Evolutionary conservation across 352 stramenopile genomes (phyloP).

Genomic region (Pythium dissotocum): DNA sequence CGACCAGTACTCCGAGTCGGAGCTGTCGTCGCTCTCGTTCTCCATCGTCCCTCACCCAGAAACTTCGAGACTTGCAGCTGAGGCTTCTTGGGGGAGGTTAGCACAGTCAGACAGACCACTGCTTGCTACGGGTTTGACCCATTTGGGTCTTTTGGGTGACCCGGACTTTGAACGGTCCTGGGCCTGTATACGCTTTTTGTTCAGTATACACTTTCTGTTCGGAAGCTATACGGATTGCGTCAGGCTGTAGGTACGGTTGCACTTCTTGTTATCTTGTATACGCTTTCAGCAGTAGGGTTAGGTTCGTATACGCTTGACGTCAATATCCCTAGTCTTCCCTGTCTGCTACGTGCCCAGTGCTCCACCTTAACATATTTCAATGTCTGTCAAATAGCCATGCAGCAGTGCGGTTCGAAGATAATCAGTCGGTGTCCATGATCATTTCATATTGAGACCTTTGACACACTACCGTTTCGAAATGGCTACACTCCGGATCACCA

Average conservation of each 20-base stretch:
- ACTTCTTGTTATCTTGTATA: conserved; percentile 7
- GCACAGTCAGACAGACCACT: neutral
- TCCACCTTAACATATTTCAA: too few species aligned
- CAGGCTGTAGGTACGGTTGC: too few species aligned
- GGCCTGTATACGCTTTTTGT: neutral
- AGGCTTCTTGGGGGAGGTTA: neutral
- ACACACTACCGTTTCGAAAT: too few species aligned
- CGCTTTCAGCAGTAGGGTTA: conserved; percentile 9
- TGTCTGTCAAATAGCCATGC: too few species aligned
- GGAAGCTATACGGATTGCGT: too few species aligned
- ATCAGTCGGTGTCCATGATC: too few species aligned
- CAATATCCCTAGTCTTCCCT: too few species aligned
- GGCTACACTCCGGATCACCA: too few species aligned
- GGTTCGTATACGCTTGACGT: conserved; percentile 16
- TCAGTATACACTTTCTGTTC: neutral
- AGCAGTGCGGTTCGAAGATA: too few species aligned
- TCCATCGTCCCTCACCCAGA: conserved; percentile 15
- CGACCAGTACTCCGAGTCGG: conserved; percentile 15
- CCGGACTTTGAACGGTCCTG: neutral
- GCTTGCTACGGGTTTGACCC: neutral
- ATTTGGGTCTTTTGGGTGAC: neutral
- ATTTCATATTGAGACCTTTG: too few species aligned
- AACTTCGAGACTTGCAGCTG: too few species aligned
- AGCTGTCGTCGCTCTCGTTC: neutral
- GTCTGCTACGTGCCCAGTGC: too few species aligned